Evolutionary conservation across 352 stramenopile genomes (phyloP), one percentile per base, ranked within the genome.

Genomic region (Pythium biforme): DNA sequence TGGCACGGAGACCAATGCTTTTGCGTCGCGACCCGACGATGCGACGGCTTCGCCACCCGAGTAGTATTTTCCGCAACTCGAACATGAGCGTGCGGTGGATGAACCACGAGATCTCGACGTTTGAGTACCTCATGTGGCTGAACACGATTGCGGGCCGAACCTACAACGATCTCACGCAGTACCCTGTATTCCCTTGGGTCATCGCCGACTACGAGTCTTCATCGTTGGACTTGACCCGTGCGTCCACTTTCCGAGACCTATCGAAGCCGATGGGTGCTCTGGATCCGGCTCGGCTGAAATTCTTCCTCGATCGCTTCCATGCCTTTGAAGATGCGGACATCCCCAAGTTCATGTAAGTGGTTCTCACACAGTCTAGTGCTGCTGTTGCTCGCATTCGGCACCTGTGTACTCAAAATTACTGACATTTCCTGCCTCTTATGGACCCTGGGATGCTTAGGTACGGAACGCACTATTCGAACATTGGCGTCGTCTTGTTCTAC

Each of bases 401-500:
- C n/a, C n/a, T n/a, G n/a, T n/a, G n/a, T n/a, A n/a, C n/a, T n/a
- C n/a, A n/a, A 33, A 26, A 23, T 15, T 11, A 54, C 9, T 19
- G 17, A 26, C 23, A 22, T 6, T n/a, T n/a, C n/a, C 17, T 51
- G 29, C 26, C 31, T 55, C n/a, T 41, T 54, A n/a, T 45, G 14
- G 53, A 7, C 2, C 8, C 34, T 31, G 51, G 20, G 12, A 58
- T 55, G 39, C 4, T 14, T 73, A 95, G 84, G 83, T 95, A 95
- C 62, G 87, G 87, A 11, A 90, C 87, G 10, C 87, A 96, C 61
- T 96, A 96, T 66, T 96, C 87, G 11, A 92, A 96, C 61, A 88
- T 94, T 22, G 98, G 96, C 0, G 97, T 98, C 66, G 97, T 99
- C 7, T 83, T 99, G 5, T 98, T 99, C 74, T 99, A 99, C 71